These are phyloP conservation scores for Penicillium sp. DNA, from an alignment of 2,329 filamentous ascomycete genomes.

Conservation along the genomic window DNA sequence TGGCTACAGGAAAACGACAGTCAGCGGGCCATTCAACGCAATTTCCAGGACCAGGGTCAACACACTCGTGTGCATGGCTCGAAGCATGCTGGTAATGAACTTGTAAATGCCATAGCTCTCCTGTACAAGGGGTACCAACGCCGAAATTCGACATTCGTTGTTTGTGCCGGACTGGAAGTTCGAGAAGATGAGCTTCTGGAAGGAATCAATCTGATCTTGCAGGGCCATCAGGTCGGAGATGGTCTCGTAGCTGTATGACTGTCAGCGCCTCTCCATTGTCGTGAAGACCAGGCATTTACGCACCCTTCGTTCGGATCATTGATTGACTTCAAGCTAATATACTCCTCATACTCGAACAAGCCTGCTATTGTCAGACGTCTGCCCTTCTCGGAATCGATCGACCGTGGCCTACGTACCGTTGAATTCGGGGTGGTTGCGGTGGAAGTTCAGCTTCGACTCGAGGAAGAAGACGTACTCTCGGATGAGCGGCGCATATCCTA, in stretches of 20 bases:
- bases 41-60: constrained; percentile 14
- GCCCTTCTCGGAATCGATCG: not conserved
- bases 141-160: constrained; percentile 95
- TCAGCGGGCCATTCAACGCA: constrained; percentile 10
- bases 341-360: constrained; percentile 98
- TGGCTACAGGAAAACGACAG: constrained; percentile 53
- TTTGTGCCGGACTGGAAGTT: constrained; percentile 89
- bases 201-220: constrained; percentile 97
- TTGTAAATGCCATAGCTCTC: constrained; percentile 99
- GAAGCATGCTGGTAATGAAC: constrained; percentile 98
- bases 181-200: constrained; percentile 97
- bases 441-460: constrained; percentile 91
- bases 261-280: constrained; percentile 23
- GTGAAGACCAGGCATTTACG: constrained; percentile 3
- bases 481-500: constrained; percentile 83
- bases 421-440: constrained; percentile 94
- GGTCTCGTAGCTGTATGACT: constrained; percentile 66
- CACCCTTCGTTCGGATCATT: constrained; percentile 98
- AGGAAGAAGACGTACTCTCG: constrained; percentile 96
- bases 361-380: constrained; percentile 40
- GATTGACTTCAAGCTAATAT: constrained; percentile 95
- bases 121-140: constrained; percentile 87
- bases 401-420: constrained; percentile 61
- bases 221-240: constrained; percentile 95
- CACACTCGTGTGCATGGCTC: constrained; percentile 93